Percentiles rank a stretch among this genome's conserved stretches.
These are phyloP conservation scores for Malassezia cuniculi DNA, from an alignment of 1,284 basidiomycete species.

Conservation along the genomic window DNA sequence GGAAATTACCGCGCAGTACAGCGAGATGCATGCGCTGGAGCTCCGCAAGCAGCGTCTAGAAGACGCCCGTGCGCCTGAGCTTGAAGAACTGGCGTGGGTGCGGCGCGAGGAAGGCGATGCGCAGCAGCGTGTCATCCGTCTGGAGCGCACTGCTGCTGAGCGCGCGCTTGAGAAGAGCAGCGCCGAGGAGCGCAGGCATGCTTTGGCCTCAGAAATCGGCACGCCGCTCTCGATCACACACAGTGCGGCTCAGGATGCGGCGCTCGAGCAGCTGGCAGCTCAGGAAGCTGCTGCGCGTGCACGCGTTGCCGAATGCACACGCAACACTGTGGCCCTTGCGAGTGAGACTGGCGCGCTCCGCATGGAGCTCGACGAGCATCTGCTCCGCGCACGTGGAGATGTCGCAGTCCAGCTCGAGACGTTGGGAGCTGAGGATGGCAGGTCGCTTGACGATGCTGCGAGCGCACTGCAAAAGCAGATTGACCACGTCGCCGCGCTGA, in stretches of 20 bases:
- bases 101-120: constrained; percentile 61
- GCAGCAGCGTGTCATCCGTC: constrained; percentile 53
- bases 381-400: constrained; percentile 65
- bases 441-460: constrained; percentile 56
- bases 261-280: constrained; percentile 60
- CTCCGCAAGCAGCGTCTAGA: constrained; percentile 61
- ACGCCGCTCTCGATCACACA: constrained; percentile 65
- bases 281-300: constrained; percentile 65
- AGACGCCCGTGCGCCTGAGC: constrained; percentile 57
- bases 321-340: constrained; percentile 33
- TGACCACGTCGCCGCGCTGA: constrained; percentile 46
- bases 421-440: no score
- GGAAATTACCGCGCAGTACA: constrained; percentile 64
- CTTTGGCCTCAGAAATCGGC: constrained; percentile 60
- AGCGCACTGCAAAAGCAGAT: constrained; percentile 57
- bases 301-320: constrained; percentile 56
- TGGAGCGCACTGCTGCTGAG: constrained; percentile 61
- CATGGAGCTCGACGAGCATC: constrained; percentile 81
- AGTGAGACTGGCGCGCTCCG: constrained; percentile 67
- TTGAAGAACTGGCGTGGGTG: constrained; percentile 56
- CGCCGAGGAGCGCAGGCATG: constrained; percentile 53
- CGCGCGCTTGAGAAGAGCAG: constrained; percentile 58
- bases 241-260: constrained; percentile 58
- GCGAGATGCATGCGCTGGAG: constrained; percentile 60
- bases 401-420: constrained; percentile 61